Base-by-base conservation (phyloP, 768 basidiomycete species). In the Boletus fagicola region DNA sequence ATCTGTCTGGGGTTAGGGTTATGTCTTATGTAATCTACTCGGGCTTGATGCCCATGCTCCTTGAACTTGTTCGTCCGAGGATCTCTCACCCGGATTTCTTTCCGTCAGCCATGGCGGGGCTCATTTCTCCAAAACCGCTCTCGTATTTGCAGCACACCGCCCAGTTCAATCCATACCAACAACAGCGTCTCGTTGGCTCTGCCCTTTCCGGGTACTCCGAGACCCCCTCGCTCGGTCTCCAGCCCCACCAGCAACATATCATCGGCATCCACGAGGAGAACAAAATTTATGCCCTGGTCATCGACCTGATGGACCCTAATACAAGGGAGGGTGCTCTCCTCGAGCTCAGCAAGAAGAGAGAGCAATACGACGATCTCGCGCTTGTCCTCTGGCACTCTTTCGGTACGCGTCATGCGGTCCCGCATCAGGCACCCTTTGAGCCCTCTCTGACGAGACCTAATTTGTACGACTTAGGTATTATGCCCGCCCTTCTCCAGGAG, bases 321-420 rank as follows among this genome's bases (percentile, higher is more conserved):
- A 84, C 88, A n/a, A 82, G 96, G 60, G 97, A 99, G 70, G 81
- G 80, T 2, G 96, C 97, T 2, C 77, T 99, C 49, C 80, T 98
- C 53, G 97, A 99, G 76, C 79, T 99, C 66, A 96, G 93, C 77
- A 98, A 99, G 82, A 98, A 98, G 79, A 80, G 97, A 61, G 97
- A 98, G 75, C 95, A 98, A 74, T 98, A 96, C 69, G 97, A 99
- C 70, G 95, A 99, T 75, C 85, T 99, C 46, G 97, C 97, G 2
- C 82, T 98, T 43, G 92, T 99, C 26, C 80, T 99, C 8, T 99
- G 97, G 97, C 95, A 98, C 67, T 94, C 94, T 2, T 99, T 98
- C 67, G 96, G 96, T 96, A 62, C 56, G 77, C 71, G 20, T 47
- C 12, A 52, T 55, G 28, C 28, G 30, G 48, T 47, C 35, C 24